Evolutionary conservation across 2,329 filamentous ascomycete genomes (phyloP).

Genomic region (Elsinoe perseae): DNA sequence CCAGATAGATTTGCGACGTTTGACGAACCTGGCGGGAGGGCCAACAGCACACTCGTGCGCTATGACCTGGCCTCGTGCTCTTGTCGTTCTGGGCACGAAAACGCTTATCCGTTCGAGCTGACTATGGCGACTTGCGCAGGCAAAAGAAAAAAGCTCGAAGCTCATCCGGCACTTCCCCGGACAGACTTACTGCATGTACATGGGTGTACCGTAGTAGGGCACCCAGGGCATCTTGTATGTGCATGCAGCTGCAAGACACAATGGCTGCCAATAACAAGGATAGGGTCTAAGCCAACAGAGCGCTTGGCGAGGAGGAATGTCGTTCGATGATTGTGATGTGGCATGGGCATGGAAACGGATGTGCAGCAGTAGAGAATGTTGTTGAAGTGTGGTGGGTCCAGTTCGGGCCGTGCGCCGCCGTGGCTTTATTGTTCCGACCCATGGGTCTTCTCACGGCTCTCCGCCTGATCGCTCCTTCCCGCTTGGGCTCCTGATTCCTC

Average conservation of each 20-base stretch:
- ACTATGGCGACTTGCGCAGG: background rate
- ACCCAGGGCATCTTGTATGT: no score
- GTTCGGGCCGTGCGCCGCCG: no score
- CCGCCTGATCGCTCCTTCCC: background rate
- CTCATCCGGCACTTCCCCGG: background rate
- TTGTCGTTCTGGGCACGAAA: background rate
- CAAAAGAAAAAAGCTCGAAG: background rate
- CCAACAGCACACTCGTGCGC: background rate
- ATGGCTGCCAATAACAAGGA: no score
- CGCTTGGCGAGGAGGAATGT: no score
- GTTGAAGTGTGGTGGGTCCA: no score
- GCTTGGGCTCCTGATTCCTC: background rate
- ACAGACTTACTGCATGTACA: background rate
- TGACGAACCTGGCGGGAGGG: background rate
- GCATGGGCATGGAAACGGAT: no score
- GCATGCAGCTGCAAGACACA: no score
- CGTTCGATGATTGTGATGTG: no score
- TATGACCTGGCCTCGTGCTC: background rate
- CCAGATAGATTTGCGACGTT: conserved; percentile 1
- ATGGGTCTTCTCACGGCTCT: background rate
- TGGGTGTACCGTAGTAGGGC: no score
- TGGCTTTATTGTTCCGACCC: no score
- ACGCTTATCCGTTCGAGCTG: background rate
- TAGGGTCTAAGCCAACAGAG: no score
- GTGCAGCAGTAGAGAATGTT: no score